Conservation (phyloP, 306 rosid species). For the Trifolium pratense region DNA sequence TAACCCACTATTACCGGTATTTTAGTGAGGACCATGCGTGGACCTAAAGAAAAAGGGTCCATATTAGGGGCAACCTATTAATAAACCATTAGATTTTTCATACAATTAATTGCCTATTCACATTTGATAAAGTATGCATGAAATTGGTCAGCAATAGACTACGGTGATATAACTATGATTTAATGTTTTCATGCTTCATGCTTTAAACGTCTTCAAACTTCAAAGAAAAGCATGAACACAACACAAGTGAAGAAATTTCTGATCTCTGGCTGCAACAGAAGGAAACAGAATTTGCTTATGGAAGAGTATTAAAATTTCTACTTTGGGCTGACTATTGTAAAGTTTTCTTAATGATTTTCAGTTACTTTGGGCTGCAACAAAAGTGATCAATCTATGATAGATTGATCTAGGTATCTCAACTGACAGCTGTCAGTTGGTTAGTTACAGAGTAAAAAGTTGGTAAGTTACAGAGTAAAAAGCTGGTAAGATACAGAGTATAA, state of each 20-base stretch:
- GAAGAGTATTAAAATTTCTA: background rate
- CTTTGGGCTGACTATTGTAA: background rate
- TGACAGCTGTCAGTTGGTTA: background rate
- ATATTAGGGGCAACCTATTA: too few relatives aligned
- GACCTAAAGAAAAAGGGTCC: too few relatives aligned
- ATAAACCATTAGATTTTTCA: background rate
- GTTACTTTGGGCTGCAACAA: background rate
- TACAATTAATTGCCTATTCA: constrained; percentile 17
- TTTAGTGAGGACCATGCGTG: too few relatives aligned
- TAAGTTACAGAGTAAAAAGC: background rate
- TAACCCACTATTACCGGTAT: too few relatives aligned
- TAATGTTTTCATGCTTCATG: background rate
- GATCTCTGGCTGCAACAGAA: constrained; percentile 21
- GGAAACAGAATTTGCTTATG: constrained; percentile 6
- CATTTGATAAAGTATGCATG: background rate
- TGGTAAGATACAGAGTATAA: background rate
- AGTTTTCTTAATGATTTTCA: background rate
- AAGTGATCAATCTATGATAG: background rate
- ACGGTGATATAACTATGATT: constrained; percentile 1
- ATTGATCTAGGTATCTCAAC: background rate
- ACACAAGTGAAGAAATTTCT: background rate
- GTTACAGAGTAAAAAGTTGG: background rate
- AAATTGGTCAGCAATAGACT: background rate
- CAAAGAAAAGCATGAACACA: constrained; percentile 18
- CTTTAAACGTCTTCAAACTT: background rate